Evolutionary conservation across 2,329 filamentous ascomycete species (phyloP), one percentile per base, ranked within the genome.

Genomic region (Sarocladiaceae sp.): DNA sequence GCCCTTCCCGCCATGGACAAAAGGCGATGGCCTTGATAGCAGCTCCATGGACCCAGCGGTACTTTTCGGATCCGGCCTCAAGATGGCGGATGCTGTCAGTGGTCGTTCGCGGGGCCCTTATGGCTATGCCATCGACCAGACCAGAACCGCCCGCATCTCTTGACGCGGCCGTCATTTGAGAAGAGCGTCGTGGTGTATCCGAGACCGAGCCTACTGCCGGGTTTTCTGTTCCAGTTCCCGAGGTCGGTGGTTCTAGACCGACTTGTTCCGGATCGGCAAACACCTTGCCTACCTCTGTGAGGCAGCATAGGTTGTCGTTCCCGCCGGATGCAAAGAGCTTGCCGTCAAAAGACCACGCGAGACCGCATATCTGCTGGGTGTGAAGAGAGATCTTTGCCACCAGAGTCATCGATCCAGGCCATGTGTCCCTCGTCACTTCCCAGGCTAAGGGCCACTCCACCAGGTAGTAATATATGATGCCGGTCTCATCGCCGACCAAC

Each of bases 1-100:
- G 74, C 3, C 84, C 85, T 19, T 85, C 79, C 46, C 91, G 85
- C 91, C 90, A 98, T 0, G 93, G 91, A 50, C 91, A 95, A 64
- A 97, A 97, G 2, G 93, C 89, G 53, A 97, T 93, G 24, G 93
- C 93, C 64, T 98, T 98, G 52, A 97, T 86, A 2, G 93, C 93
- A 1, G 91, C 91, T 20, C 80, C 80, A 60, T 98, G 88, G 10
- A 72, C 63, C 78, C 88, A 93, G 24, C 76, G 76, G 60, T 95
- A 81, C 54, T 76, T 83, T 55, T 85, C 80, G 23, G 72, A 66
- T 6, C 78, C 78, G 5, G 65, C 56, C 2, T 67, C 67, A 20
- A 87, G 63, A 19, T 70, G 65, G 15, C 73, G 66, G 18, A 74
- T 66, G 24, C 57, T 61, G 11, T 61, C 64, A 6, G 52, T 51